Percentiles rank a stretch among this genome's conserved stretches.
Conservation (phyloP, 768 basidiomycete genomes). For the Lanmaoa rubissima region DNA sequence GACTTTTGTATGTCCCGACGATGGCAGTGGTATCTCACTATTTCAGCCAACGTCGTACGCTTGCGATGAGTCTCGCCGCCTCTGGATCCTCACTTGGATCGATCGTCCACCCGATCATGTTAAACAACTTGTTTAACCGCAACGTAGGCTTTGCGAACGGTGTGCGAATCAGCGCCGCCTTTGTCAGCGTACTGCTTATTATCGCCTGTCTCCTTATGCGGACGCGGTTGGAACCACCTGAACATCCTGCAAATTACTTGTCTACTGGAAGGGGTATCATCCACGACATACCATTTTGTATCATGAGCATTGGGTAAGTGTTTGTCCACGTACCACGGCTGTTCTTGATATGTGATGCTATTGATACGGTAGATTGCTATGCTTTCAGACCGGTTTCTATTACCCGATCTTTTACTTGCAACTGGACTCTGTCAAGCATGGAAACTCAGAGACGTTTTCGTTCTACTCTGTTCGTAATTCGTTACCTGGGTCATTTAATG, state of each 20-base stretch:
- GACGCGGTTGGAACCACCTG: constrained; percentile 39
- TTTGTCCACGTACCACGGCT: not conserved
- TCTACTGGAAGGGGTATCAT: constrained; percentile 12
- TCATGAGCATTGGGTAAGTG: constrained; percentile 23
- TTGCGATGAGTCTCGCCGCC: constrained; percentile 40
- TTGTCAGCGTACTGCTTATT: constrained; percentile 38
- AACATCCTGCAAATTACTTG: constrained; percentile 13
- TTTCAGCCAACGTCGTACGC: too few species aligned
- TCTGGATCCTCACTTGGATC: constrained; percentile 37
- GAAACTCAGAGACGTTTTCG: constrained; percentile 44
- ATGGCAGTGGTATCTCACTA: too few species aligned
- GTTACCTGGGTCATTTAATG: not conserved
- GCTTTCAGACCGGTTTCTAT: constrained; percentile 40
- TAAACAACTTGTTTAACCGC: constrained; percentile 26
- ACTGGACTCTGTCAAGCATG: constrained; percentile 48
- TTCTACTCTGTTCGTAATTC: constrained; percentile 49
- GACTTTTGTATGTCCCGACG: too few species aligned
- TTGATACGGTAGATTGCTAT: constrained; percentile 9
- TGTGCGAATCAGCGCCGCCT: constrained; percentile 47
- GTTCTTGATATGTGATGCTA: not conserved
- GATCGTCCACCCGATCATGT: constrained; percentile 29
- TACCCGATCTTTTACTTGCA: constrained; percentile 59
- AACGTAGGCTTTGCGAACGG: constrained; percentile 42
- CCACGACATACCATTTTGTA: constrained; percentile 16
- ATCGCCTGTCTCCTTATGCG: constrained; percentile 33